Percentiles rank a stretch among this genome's conserved stretches.
Evolutionary conservation across 352 stramenopile genomes (phyloP).

Genomic region (Phytopythium cucurbitacearum): DNA sequence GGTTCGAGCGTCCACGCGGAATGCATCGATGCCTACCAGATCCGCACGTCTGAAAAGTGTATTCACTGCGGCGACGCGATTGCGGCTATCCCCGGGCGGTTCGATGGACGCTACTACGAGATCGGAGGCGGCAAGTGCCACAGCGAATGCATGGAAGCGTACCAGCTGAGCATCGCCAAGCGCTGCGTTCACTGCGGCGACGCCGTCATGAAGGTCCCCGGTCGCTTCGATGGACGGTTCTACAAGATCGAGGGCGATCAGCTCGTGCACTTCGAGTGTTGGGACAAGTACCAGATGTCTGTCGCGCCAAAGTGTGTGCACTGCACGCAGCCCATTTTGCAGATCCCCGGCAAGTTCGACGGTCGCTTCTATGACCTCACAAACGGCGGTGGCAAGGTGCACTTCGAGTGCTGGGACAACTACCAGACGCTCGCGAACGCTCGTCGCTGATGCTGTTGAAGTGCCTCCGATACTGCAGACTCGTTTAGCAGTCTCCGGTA

Average conservation of each 20-base stretch:
- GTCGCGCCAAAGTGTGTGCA: slow-evolving; percentile 79
- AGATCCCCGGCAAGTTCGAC: slow-evolving; percentile 70
- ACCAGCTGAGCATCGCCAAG: slow-evolving; percentile 67
- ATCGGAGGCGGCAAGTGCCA: slow-evolving; percentile 74
- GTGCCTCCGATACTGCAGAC: background rate
- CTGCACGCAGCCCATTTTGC: slow-evolving; percentile 64
- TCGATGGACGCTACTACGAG: slow-evolving; percentile 81
- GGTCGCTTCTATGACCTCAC: slow-evolving; percentile 83
- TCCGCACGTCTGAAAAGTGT: slow-evolving; percentile 76
- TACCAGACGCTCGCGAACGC: slow-evolving; percentile 49
- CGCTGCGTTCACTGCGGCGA: slow-evolving; percentile 68
- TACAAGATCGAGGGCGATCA: slow-evolving; percentile 74
- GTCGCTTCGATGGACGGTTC: slow-evolving; percentile 77
- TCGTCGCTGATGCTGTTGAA: background rate
- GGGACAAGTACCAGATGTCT: slow-evolving; percentile 71
- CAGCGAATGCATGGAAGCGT: slow-evolving; percentile 79
- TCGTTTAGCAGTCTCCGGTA: too few species aligned
- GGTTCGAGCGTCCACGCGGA: slow-evolving; percentile 76
- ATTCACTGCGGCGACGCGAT: slow-evolving; percentile 77
- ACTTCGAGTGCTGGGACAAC: slow-evolving; percentile 84
- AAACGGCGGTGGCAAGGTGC: slow-evolving; percentile 70
- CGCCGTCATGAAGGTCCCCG: slow-evolving; percentile 61
- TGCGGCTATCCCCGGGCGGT: slow-evolving; percentile 62
- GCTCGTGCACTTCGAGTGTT: slow-evolving; percentile 86
- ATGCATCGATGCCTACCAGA: slow-evolving; percentile 85